Conservation (phyloP, 257 asterid species). For the Solanum acaule region DNA sequence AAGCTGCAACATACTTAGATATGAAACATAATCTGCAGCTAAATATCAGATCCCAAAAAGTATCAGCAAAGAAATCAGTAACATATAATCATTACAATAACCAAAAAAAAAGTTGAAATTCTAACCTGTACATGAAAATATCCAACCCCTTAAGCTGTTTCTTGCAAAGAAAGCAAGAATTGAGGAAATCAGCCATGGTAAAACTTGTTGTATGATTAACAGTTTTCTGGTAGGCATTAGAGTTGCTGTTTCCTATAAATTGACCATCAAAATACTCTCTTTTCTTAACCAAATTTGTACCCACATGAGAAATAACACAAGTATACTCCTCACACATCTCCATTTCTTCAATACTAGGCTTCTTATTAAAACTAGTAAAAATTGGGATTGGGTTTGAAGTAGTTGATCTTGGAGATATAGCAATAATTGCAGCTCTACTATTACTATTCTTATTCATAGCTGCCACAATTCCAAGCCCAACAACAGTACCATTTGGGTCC, state of each 20-base stretch:
- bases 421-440: conserved; percentile 23
- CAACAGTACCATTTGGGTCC: no score
- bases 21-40: not conserved
- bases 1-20: not conserved
- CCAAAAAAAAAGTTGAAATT: not conserved
- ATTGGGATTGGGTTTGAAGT: conserved; percentile 34
- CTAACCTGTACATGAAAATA: conserved; percentile 83
- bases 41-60: not conserved
- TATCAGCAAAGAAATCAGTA: not conserved
- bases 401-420: conserved; percentile 49
- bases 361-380: not conserved
- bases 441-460: no score
- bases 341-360: conserved; percentile 30
- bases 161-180: conserved; percentile 64
- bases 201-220: not conserved
- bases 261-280: conserved; percentile 53
- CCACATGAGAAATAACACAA: conserved; percentile 65
- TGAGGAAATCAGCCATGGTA: conserved; percentile 39
- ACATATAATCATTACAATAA: not conserved
- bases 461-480: no score
- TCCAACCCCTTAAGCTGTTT: conserved; percentile 81
- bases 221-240: not conserved
- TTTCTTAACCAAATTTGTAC: conserved; percentile 43
- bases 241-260: conserved; percentile 10
- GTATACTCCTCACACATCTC: conserved; percentile 73